phyloP scores from a whole-genome alignment of 1,284 basidiomycete genomes.

The Pseudozyma hubeiensis region DNA sequence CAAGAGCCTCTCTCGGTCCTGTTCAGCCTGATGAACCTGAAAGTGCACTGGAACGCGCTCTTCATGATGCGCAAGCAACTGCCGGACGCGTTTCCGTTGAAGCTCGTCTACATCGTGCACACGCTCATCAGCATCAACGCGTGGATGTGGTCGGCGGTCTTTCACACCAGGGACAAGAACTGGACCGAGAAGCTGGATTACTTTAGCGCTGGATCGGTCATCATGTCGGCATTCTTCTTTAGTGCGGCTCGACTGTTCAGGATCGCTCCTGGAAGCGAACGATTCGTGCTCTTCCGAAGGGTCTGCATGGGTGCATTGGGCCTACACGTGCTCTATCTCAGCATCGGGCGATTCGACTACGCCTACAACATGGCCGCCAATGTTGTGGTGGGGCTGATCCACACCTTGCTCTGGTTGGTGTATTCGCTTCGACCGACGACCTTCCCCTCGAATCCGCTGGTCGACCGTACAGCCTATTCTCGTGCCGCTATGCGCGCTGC shows the following conservation, averaged over 20 bases:
- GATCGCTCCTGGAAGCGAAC: slow-evolving; percentile 45
- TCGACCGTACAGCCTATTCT: slow-evolving; percentile 48
- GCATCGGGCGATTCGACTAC: slow-evolving; percentile 86
- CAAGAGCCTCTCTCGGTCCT: slow-evolving; percentile 94
- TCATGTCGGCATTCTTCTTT: slow-evolving; percentile 79
- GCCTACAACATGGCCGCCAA: slow-evolving; percentile 93
- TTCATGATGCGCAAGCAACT: slow-evolving; percentile 46
- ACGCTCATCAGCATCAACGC: slow-evolving; percentile 83
- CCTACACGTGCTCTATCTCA: slow-evolving; percentile 81
- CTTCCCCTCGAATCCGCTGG: slow-evolving; percentile 41
- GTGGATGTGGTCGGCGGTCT: slow-evolving; percentile 92
- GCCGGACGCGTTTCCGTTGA: slow-evolving; percentile 72
- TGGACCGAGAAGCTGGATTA: slow-evolving; percentile 92
- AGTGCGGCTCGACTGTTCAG: slow-evolving; percentile 66
- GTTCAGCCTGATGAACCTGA: slow-evolving; percentile 88
- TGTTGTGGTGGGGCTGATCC: slow-evolving; percentile 76
- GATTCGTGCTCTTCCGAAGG: slow-evolving; percentile 40
- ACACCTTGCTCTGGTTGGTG: slow-evolving; percentile 82
- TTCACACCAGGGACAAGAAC: slow-evolving; percentile 89
- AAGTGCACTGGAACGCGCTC: slow-evolving; percentile 67
- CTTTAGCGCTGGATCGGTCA: slow-evolving; percentile 85
- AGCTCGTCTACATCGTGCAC: slow-evolving; percentile 77
- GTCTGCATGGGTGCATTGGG: slow-evolving; percentile 52
- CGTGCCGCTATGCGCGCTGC: slow-evolving; percentile 73
- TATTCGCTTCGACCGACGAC: slow-evolving; percentile 54